phyloP scores from a whole-genome alignment of 2,329 filamentous ascomycete species.

The Atkinsonella texensis region DNA sequence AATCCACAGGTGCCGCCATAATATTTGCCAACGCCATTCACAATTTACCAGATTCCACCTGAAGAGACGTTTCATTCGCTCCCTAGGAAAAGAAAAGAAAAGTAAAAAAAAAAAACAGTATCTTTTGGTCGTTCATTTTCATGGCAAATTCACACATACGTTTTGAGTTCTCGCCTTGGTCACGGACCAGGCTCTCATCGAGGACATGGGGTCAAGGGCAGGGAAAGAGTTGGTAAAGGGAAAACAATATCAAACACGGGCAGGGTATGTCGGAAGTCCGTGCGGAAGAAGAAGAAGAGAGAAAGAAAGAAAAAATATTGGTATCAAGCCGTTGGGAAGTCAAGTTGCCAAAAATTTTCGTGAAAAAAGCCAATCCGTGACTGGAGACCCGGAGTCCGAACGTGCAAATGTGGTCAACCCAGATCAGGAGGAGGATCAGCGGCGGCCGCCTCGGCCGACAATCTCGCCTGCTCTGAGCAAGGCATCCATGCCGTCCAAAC shows the following conservation, averaged over 20 bases:
- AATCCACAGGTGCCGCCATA: background rate
- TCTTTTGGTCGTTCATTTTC: conserved; percentile 3
- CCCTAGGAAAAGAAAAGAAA: background rate
- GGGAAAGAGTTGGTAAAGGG: background rate
- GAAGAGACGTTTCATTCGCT: background rate
- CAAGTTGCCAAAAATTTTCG: too few relatives aligned
- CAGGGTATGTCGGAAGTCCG: too few relatives aligned
- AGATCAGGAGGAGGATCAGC: conserved; percentile 7
- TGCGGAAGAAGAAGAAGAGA: too few relatives aligned
- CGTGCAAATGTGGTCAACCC: too few relatives aligned
- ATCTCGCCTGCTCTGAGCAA: conserved; percentile 47
- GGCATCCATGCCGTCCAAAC: conserved; percentile 46
- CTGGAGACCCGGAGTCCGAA: too few relatives aligned
- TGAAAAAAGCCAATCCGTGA: too few relatives aligned
- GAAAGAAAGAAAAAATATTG: too few relatives aligned
- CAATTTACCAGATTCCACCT: background rate
- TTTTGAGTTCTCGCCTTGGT: background rate
- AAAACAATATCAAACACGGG: background rate
- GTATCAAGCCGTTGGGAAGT: too few relatives aligned
- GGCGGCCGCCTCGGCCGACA: conserved; percentile 31
- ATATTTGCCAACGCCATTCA: conserved; percentile 1
- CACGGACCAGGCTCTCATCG: background rate
- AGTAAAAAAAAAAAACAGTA: background rate
- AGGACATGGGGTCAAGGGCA: background rate
- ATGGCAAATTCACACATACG: background rate